A percentile compares a stretch with the other conserved stretches of the same genome.
phyloP scores from a whole-genome alignment of 305 asterid genomes.

The Solanum hybrid region DNA sequence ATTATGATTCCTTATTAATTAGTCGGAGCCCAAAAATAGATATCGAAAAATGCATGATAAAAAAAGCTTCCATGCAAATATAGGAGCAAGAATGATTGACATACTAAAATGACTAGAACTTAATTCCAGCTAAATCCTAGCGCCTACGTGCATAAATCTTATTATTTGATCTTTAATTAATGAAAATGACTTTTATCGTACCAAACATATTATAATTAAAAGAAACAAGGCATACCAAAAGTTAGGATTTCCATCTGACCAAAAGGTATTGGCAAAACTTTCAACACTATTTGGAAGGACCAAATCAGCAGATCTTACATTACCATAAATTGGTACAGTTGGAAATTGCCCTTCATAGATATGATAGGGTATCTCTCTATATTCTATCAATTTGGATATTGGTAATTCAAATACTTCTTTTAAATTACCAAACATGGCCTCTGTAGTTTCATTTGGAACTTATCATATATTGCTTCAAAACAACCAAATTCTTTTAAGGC shows the following conservation, averaged over 20 bases:
- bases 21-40: too few relatives aligned
- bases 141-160: too few relatives aligned
- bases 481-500: background rate
- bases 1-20: too few relatives aligned
- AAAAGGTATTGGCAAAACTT: background rate
- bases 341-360: background rate
- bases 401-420: background rate
- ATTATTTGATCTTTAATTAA: too few relatives aligned
- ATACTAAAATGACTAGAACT: too few relatives aligned
- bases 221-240: background rate
- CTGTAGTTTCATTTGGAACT: background rate
- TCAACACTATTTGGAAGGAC: background rate
- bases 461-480: background rate
- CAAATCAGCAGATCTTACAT: background rate
- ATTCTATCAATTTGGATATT: background rate
- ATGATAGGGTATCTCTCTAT: background rate
- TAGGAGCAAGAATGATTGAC: too few relatives aligned
- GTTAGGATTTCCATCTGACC: background rate
- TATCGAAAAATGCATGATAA: too few relatives aligned
- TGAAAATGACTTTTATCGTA: too few relatives aligned
- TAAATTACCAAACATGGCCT: background rate
- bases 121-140: too few relatives aligned
- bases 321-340: background rate
- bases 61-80: too few relatives aligned
- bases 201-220: background rate